Evolutionary conservation across 2,329 filamentous ascomycete species (phyloP), one percentile per base, ranked within the genome.

Genomic region (Fusarium hostae): DNA sequence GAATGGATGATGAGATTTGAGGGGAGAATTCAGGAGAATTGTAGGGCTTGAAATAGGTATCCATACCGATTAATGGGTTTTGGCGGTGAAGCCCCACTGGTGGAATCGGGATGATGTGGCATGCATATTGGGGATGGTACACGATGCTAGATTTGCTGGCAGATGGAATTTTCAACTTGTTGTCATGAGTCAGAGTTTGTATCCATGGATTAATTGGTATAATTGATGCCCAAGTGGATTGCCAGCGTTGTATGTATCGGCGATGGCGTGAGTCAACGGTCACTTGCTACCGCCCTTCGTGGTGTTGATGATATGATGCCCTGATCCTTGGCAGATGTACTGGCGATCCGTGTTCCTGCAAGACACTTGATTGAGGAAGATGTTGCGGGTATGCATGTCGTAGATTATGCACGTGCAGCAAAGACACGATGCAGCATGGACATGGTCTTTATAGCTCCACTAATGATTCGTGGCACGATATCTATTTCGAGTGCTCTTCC

Each of bases 51-150:
- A 60, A 65, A 51, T 60, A 60, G 24, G 16, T 16, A 28, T 34
- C 63, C 60, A 65, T 65, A 59, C 18, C 32, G 43, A 24, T 22
- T 24, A 22, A 66, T 65, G 60, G 60, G 34, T 65, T 65, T 32
- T 66, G 39, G 63, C 63, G 63, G 63, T 66, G 63, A 66, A 66
- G 63, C 63, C 63, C 63, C 63, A 66, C 63, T 41, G 65, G 63
- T 66, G 62, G 63, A 47, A 66, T 66, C 39, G 34, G 34, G 54
- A 43, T 66, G 63, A 66, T 66, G 63, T 66, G 63, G 63, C 63
- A 66, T 66, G 63, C 63, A 66, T 66, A 66, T 59, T 43, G 37
- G 20, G 40, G 43, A 40, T 58, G 39, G 37, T 24, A 66, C 63
- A 66, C 50, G 37, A 66, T 65, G 55, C 60, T 39, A 52, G 40